Evolutionary conservation across 768 basidiomycete genomes (phyloP), one percentile per base, ranked within the genome.

Genomic region (Trametes meyenii): DNA sequence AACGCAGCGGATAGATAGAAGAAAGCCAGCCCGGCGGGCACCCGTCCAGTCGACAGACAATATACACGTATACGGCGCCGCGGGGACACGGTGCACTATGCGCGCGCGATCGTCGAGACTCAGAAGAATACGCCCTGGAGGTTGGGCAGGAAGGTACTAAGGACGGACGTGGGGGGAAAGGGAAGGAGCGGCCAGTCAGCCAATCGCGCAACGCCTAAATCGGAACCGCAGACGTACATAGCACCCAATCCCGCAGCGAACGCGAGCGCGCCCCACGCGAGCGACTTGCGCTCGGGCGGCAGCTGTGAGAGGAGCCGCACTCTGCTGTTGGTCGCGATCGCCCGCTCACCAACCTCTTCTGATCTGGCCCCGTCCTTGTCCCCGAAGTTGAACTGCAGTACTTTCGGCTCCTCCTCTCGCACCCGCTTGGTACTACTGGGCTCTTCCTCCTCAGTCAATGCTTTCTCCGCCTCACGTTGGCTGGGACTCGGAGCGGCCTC

Each of bases 241-340:
- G 91, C 92, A 51, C 90, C 84, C 72, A 90, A 77, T 29, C 92
- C 92, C 51, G 93, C 78, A 39, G 90, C 91, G 74, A 96, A 96
- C 19, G 89, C 89, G 39, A 90, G 81, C 19, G 89, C 78, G 39
- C 93, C 93, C 92, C 92, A 95, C 2, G 88, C 90, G 55, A 88
- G 79, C 38, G 87, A 86, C 74, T 89, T 90, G 67, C 84, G 83
- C 69, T 85, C 82, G 12, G 92, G 86, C 65, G 87, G 82, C 64
- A 87, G 70, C 49, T 78, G 62, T 14, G 52, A 70, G 72, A 83
- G 83, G 61, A 83, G 72, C 33, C 80, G 74, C 52, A 87, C 78
- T 48, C 92, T 82, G 49, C 81, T 82, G 71, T 94, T 94, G 33
- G 85, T 81, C 19, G 77, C 81, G 53, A 89, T 80, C 48, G 74